Conservation (phyloP, 2,329 filamentous ascomycete species). For the Magnaporthales sp. region DNA sequence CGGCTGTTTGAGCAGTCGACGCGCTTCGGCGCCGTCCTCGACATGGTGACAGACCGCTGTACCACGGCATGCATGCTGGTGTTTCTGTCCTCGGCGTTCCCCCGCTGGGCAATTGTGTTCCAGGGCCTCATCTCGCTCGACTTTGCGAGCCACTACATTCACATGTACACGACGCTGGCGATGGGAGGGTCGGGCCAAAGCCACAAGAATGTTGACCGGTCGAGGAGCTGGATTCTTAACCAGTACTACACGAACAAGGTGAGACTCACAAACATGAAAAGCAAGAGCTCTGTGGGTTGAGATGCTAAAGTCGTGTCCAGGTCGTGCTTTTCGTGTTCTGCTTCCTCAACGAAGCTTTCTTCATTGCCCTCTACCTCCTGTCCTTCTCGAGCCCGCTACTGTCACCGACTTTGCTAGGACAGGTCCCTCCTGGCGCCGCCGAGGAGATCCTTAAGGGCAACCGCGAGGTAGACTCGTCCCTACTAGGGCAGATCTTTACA, state of each 20-base stretch:
- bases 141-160: constrained; percentile 94
- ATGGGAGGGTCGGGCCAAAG: constrained; percentile 74
- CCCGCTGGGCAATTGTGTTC: constrained; percentile 88
- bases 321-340: constrained; percentile 87
- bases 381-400: constrained; percentile 90
- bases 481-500: constrained; percentile 68
- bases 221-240: constrained; percentile 81
- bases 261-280: constrained; percentile 9
- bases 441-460: constrained; percentile 52
- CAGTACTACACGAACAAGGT: constrained; percentile 98
- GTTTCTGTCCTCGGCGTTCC: constrained; percentile 90
- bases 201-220: constrained; percentile 91
- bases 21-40: constrained; percentile 89
- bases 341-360: constrained; percentile 88
- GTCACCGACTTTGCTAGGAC: constrained; percentile 70
- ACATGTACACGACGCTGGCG: constrained; percentile 93
- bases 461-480: constrained; percentile 59
- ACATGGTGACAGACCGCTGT: constrained; percentile 98
- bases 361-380: constrained; percentile 94
- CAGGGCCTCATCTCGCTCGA: constrained; percentile 89
- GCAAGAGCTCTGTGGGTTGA: background rate
- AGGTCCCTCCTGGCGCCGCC: constrained; percentile 44
- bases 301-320: constrained; percentile 22
- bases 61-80: constrained; percentile 92
- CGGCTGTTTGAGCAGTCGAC: constrained; percentile 85